Conservation (phyloP, 2,329 filamentous ascomycete species). For the Colletotrichum abscissum region DNA sequence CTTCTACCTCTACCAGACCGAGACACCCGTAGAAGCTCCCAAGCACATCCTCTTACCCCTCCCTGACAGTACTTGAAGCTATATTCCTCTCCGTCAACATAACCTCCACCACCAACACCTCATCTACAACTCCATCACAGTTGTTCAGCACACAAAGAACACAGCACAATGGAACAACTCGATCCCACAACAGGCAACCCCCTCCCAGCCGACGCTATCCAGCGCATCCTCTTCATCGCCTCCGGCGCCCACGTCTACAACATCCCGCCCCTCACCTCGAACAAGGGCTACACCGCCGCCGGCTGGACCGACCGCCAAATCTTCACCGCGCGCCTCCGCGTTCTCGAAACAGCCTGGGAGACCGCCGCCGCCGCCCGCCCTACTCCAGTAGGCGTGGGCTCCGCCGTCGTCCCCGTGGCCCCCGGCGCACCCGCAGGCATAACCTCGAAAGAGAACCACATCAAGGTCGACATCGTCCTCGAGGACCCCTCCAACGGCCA, state of each 20-base stretch:
- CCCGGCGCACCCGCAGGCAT: conserved; percentile 26
- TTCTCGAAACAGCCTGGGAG: conserved; percentile 78
- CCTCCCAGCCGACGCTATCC: conserved; percentile 81
- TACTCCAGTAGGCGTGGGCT: conserved; percentile 27
- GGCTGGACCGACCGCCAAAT: conserved; percentile 85
- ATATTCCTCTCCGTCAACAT: background rate
- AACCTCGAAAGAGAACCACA: conserved; percentile 54
- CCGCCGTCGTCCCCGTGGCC: conserved; percentile 30
- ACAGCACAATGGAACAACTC: conserved; percentile 65
- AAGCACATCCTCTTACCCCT: background rate
- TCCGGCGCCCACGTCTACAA: conserved; percentile 85
- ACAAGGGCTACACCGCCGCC: conserved; percentile 81
- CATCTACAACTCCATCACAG: background rate
- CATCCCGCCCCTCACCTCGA: conserved; percentile 82
- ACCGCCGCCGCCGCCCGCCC: conserved; percentile 40
- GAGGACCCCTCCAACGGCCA: conserved; percentile 80
- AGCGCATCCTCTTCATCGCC: conserved; percentile 84
- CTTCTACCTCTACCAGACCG: conserved; percentile 1
- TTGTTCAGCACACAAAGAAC: background rate
- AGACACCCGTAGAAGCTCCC: conserved; percentile 3
- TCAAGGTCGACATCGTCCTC: conserved; percentile 81
- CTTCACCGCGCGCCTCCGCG: conserved; percentile 84
- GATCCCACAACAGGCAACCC: conserved; percentile 78
- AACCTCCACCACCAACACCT: background rate
- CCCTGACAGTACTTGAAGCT: background rate